These are phyloP conservation scores for Russula vinacea DNA, from an alignment of 768 basidiomycete species.

Conservation along the genomic window DNA sequence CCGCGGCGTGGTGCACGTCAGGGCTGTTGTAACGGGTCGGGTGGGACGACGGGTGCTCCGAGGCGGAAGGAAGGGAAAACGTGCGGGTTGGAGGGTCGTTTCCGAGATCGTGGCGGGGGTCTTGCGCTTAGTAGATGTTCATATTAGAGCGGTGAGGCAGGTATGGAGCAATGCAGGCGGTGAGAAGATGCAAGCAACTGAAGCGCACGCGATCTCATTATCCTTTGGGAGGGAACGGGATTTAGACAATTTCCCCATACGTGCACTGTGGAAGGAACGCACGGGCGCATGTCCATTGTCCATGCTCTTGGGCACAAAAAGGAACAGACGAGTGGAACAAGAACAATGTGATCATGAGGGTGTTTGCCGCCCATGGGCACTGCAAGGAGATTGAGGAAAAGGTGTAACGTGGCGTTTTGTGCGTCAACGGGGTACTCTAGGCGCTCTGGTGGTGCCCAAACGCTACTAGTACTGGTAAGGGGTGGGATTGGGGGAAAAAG, in stretches of 20 bases:
- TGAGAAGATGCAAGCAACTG: neutral
- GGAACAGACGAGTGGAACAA: no score
- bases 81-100: neutral
- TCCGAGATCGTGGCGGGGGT: neutral
- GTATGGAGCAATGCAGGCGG: neutral
- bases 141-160: neutral
- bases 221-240: neutral
- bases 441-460: neutral
- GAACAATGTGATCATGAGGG: neutral
- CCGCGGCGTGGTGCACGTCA: neutral
- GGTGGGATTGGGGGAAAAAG: conserved; percentile 2
- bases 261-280: neutral
- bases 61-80: neutral
- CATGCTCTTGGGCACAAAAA: neutral
- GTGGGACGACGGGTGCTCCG: neutral
- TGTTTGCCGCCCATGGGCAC: conserved; percentile 4
- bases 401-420: neutral
- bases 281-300: neutral
- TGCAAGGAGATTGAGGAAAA: neutral
- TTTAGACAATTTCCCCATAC: neutral
- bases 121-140: neutral
- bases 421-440: neutral
- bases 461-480: neutral
- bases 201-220: neutral
- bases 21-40: no score